A percentile compares a stretch with the other conserved stretches of the same genome.
phyloP scores from a whole-genome alignment of 805 yeast genomes.

The Ogataea haglerorum region DNA sequence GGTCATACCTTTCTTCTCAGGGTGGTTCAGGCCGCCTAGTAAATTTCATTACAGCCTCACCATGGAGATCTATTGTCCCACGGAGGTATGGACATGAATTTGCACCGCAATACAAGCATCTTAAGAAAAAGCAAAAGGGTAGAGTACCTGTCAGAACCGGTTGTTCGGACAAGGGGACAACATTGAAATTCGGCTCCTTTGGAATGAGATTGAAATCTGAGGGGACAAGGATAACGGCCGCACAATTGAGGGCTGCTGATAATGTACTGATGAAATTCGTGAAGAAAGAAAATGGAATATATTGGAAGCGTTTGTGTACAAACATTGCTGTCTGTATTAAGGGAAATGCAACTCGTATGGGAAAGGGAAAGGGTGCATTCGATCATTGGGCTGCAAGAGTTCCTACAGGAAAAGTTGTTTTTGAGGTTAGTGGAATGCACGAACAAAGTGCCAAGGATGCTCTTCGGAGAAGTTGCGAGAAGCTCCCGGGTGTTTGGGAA shows the following conservation, averaged over 20 bases:
- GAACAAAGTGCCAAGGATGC: conserved; percentile 90
- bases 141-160: conserved; percentile 93
- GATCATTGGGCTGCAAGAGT: conserved; percentile 97
- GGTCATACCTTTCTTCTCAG: background rate
- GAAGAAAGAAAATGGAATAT: conserved; percentile 70
- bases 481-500: conserved; percentile 90
- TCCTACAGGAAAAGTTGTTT: conserved; percentile 89
- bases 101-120: conserved; percentile 70
- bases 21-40: background rate
- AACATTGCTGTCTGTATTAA: conserved; percentile 89
- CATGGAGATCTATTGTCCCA: background rate
- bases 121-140: conserved; percentile 85
- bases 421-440: conserved; percentile 77
- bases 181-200: conserved; percentile 73
- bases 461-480: conserved; percentile 82
- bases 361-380: conserved; percentile 97
- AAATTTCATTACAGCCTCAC: background rate
- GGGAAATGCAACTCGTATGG: conserved; percentile 99
- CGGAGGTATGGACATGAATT: conserved; percentile 59
- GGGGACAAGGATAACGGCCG: conserved; percentile 82
- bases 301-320: conserved; percentile 78
- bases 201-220: conserved; percentile 88
- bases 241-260: conserved; percentile 89
- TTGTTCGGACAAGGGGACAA: conserved; percentile 86
- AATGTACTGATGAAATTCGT: conserved; percentile 78